phyloP scores from a whole-genome alignment of 2,329 filamentous ascomycete species.

The Hypocreales sp. region DNA sequence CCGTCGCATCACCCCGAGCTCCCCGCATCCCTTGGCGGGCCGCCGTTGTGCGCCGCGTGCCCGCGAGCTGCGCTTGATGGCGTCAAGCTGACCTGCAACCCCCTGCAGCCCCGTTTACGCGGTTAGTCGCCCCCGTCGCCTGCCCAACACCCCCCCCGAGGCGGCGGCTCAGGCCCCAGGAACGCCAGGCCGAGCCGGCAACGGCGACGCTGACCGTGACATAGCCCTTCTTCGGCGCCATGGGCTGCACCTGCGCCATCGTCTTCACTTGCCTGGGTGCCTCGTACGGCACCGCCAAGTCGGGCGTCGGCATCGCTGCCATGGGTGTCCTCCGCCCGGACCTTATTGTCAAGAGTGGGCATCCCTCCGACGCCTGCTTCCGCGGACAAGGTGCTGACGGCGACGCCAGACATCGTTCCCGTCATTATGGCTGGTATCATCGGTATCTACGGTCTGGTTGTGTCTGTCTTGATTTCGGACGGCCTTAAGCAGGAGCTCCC shows the following conservation, averaged over 20 bases:
- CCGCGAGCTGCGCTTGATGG: conserved; percentile 1
- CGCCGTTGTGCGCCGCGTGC: neutral
- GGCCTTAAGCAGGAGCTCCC: conserved; percentile 56
- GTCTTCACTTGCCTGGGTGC: conserved; percentile 95
- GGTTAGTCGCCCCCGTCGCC: conserved; percentile 51
- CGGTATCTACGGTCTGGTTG: conserved; percentile 91
- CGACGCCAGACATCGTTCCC: conserved; percentile 73
- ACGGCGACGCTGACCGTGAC: conserved; percentile 16
- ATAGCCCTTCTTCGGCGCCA: conserved; percentile 84
- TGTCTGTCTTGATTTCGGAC: conserved; percentile 76
- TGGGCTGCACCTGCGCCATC: conserved; percentile 94
- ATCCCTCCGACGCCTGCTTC: conserved; percentile 1
- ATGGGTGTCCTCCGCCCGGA: conserved; percentile 98
- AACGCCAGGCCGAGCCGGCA: conserved; percentile 5
- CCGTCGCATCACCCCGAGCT: conserved; percentile 14
- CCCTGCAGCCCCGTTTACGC: conserved; percentile 80
- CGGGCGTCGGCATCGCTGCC: conserved; percentile 92
- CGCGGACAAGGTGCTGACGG: conserved; percentile 6
- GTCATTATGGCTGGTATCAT: conserved; percentile 99
- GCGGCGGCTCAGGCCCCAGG: conserved; percentile 7
- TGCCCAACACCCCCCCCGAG: conserved; percentile 14
- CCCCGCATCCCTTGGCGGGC: conserved; percentile 8
- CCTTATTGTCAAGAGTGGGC: conserved; percentile 96
- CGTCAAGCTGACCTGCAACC: conserved; percentile 25
- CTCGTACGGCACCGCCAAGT: conserved; percentile 97